Conservation (phyloP, 441 rosid genomes). For the Corymbia citriodora region DNA sequence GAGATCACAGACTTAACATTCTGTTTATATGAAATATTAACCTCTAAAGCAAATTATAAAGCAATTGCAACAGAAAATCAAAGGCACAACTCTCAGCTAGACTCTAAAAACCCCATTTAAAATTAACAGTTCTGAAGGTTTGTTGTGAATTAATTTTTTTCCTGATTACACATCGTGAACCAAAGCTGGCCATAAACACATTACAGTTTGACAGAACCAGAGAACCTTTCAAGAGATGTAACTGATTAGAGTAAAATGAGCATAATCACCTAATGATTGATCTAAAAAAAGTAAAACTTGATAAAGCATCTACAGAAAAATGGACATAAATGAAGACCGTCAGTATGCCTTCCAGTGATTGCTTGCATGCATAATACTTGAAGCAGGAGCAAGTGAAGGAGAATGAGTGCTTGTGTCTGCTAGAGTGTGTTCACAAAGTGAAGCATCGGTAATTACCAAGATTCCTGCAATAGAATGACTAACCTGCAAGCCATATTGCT, state of each 20-base stretch:
- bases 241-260: not conserved
- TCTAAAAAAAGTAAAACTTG: not conserved
- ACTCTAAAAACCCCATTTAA: not conserved
- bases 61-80: not conserved
- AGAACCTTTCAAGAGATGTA: not conserved
- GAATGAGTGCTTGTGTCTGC: not conserved
- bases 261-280: not conserved
- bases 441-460: not conserved
- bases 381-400: not conserved
- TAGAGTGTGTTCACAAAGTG: not conserved
- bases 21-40: not conserved
- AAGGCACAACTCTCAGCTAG: not conserved
- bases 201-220: not conserved
- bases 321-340: not conserved
- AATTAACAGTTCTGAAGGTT: not conserved
- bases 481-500: constrained; percentile 92
- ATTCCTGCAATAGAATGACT: constrained; percentile 1
- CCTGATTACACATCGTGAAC: not conserved
- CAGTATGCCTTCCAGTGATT: not conserved
- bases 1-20: not conserved
- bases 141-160: not conserved
- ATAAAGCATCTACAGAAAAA: not conserved
- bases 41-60: not conserved
- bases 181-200: not conserved
- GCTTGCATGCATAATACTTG: not conserved